phyloP scores from a whole-genome alignment of 176 grass and related monocot species.

The Triticum urartu region DNA sequence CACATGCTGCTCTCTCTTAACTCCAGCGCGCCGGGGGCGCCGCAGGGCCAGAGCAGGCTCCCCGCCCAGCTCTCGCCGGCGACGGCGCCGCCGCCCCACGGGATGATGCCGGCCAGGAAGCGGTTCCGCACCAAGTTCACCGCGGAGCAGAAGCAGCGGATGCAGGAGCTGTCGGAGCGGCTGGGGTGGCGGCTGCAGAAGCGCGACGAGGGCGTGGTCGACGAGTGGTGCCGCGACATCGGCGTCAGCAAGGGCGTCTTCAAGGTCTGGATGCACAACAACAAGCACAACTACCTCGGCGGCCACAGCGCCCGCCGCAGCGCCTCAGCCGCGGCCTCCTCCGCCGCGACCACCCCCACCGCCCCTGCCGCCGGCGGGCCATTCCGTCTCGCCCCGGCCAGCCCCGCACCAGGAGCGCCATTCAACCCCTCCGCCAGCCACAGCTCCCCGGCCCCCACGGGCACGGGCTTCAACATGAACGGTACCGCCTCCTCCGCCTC shows the following conservation, averaged over 20 bases:
- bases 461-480: constrained; percentile 50
- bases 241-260: constrained; percentile 93
- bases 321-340: constrained; percentile 1
- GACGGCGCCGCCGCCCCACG: constrained; percentile 16
- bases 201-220: constrained; percentile 78
- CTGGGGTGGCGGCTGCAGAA: constrained; percentile 97
- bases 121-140: constrained; percentile 97
- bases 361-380: neutral
- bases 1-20: constrained; percentile 90
- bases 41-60: constrained; percentile 5
- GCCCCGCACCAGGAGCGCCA: neutral
- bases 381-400: neutral
- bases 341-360: neutral
- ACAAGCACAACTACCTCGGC: constrained; percentile 96
- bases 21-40: constrained; percentile 35
- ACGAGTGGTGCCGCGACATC: constrained; percentile 89
- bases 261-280: constrained; percentile 99
- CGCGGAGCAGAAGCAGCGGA: constrained; percentile 88
- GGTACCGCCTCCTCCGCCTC: constrained; percentile 5
- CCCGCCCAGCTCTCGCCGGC: constrained; percentile 17
- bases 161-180: constrained; percentile 91
- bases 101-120: constrained; percentile 46
- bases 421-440: constrained; percentile 30
- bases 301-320: constrained; percentile 54
- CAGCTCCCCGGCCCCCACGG: constrained; percentile 23